A percentile compares a stretch with the other conserved stretches of the same genome.
phyloP scores from a whole-genome alignment of 768 basidiomycete genomes.

The Collybiopsis confluens region DNA sequence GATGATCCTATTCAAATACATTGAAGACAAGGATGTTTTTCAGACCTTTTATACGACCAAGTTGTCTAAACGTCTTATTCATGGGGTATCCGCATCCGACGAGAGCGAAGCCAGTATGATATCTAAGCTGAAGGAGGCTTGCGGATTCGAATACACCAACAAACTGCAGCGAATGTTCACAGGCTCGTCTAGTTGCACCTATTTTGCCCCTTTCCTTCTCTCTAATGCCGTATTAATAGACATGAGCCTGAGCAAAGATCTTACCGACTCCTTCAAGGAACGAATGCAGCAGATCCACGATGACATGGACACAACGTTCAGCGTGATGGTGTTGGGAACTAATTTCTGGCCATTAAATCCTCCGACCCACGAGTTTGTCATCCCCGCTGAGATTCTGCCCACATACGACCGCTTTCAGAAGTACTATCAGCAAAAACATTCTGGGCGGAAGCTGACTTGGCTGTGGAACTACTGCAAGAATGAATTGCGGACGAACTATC shows the following conservation, averaged over 20 bases:
- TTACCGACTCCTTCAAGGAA: constrained; percentile 92
- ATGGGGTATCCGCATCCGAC: constrained; percentile 87
- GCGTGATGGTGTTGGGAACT: constrained; percentile 89
- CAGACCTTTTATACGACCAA: constrained; percentile 97
- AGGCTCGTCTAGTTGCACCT: no score
- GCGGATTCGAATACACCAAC: constrained; percentile 95
- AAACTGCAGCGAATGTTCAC: constrained; percentile 98
- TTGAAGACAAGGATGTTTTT: constrained; percentile 99
- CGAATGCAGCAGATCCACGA: constrained; percentile 85
- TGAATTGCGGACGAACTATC: constrained; percentile 90
- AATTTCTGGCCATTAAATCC: constrained; percentile 94
- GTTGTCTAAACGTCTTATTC: constrained; percentile 88
- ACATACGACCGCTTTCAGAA: constrained; percentile 89
- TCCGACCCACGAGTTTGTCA: constrained; percentile 79
- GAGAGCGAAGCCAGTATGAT: constrained; percentile 98
- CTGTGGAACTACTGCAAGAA: constrained; percentile 98
- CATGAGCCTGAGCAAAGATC: constrained; percentile 91
- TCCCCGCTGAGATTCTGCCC: constrained; percentile 81
- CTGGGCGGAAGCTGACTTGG: constrained; percentile 95
- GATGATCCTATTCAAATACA: constrained; percentile 98
- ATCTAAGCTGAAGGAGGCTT: constrained; percentile 92
- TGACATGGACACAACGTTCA: constrained; percentile 87
- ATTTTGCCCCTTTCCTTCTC: no score
- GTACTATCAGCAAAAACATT: constrained; percentile 93
- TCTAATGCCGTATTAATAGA: constrained; percentile 37